Evolutionary conservation across 2,329 filamentous ascomycete species (phyloP).

Genomic region (Aphanoascus verrucosus): DNA sequence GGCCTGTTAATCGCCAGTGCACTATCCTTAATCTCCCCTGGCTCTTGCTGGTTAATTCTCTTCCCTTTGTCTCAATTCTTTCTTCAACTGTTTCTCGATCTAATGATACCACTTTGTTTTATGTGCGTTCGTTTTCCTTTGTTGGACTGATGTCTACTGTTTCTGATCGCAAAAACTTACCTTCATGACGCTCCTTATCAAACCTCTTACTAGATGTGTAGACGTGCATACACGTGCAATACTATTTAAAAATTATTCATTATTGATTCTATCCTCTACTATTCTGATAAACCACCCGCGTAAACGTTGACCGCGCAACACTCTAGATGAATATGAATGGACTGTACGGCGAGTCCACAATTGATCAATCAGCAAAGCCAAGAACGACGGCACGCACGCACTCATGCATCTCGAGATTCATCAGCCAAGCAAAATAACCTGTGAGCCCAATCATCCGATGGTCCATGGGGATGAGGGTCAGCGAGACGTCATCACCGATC

Average conservation of each 20-base stretch:
- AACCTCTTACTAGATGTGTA: background rate
- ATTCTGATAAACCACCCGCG: background rate
- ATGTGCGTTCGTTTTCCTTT: background rate
- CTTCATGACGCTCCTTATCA: slow-evolving; percentile 8
- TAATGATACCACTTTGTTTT: slow-evolving; percentile 14
- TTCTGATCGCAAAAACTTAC: background rate
- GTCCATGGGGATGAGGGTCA: too few species aligned
- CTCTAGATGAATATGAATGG: too few species aligned
- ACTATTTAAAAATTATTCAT: slow-evolving; percentile 4
- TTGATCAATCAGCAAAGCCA: too few species aligned
- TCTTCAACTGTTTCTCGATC: background rate
- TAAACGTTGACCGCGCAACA: too few species aligned
- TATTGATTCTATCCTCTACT: background rate
- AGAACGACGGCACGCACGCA: too few species aligned
- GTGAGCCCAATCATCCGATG: too few species aligned
- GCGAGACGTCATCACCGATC: too few species aligned
- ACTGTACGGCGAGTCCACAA: too few species aligned
- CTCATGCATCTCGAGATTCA: too few species aligned
- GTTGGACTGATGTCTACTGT: background rate
- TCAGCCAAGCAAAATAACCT: too few species aligned
- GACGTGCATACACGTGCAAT: slow-evolving; percentile 5
- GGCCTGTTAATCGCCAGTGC: slow-evolving; percentile 1
- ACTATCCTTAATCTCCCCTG: background rate
- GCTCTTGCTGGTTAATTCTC: background rate
- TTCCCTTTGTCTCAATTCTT: slow-evolving; percentile 8